A percentile compares a stretch with the other conserved stretches of the same genome.
These are phyloP conservation scores for Diaporthe citriasiana DNA, from an alignment of 2,329 filamentous ascomycete species.

Conservation along the genomic window DNA sequence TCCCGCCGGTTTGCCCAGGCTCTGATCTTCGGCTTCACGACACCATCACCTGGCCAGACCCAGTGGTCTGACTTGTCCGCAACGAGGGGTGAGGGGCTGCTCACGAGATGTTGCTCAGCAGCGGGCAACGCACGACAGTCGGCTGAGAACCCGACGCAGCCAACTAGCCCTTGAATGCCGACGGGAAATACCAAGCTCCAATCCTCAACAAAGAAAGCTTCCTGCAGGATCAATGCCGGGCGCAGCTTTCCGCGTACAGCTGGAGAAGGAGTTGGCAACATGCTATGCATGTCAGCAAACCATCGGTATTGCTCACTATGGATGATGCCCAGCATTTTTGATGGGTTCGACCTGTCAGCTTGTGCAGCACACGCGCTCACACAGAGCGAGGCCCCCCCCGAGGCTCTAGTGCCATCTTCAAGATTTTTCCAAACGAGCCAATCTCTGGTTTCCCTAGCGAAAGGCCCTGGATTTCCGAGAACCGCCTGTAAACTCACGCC, in stretches of 20 bases:
- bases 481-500: not conserved
- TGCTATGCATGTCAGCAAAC: conserved; percentile 26
- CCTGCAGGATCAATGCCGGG: conserved; percentile 33
- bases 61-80: conserved; percentile 15
- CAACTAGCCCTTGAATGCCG: not conserved
- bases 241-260: conserved; percentile 17
- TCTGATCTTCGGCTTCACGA: conserved; percentile 5
- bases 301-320: conserved; percentile 21
- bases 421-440: not conserved
- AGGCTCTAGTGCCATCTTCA: not conserved
- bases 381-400: not conserved
- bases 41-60: not conserved
- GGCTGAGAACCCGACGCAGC: not conserved
- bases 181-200: conserved; percentile 16
- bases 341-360: conserved; percentile 17
- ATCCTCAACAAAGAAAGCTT: not conserved
- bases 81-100: not conserved
- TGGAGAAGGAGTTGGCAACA: not conserved
- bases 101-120: conserved; percentile 4
- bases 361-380: not conserved
- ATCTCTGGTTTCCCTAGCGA: not conserved
- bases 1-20: not conserved
- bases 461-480: conserved; percentile 1
- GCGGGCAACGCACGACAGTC: conserved; percentile 13
- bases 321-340: conserved; percentile 21